A percentile compares a stretch with the other conserved stretches of the same genome.
phyloP scores from a whole-genome alignment of 805 yeast genomes.

The Kodamaea leandrae region DNA sequence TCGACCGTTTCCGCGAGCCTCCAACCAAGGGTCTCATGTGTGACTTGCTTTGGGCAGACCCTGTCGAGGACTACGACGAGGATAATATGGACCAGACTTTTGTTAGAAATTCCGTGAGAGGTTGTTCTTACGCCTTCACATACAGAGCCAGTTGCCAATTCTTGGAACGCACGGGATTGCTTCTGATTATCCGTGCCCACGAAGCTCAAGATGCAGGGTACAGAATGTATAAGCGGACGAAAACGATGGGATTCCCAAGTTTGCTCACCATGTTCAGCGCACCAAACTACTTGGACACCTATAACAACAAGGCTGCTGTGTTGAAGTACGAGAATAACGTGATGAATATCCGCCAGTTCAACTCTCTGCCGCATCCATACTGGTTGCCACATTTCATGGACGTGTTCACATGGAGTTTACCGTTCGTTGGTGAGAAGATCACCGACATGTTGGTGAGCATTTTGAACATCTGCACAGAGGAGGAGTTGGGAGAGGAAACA shows the following conservation, averaged over 20 bases:
- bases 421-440: constrained; percentile 94
- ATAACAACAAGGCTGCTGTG: constrained; percentile 93
- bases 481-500: constrained; percentile 79
- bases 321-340: constrained; percentile 87
- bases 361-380: constrained; percentile 90
- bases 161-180: constrained; percentile 69
- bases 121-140: constrained; percentile 89
- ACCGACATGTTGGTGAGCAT: constrained; percentile 90
- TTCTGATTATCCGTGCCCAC: constrained; percentile 91
- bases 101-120: constrained; percentile 72
- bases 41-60: constrained; percentile 95
- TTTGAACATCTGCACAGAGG: constrained; percentile 91
- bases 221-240: constrained; percentile 85
- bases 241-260: constrained; percentile 83
- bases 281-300: constrained; percentile 89
- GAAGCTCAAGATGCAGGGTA: constrained; percentile 98
- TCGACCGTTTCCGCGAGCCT: constrained; percentile 86
- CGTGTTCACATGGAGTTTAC: constrained; percentile 95
- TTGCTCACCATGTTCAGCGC: constrained; percentile 91
- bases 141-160: constrained; percentile 80
- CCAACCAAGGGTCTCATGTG: constrained; percentile 94
- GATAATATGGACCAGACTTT: constrained; percentile 46
- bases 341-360: constrained; percentile 94
- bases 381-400: constrained; percentile 97
- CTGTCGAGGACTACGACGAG: constrained; percentile 81